phyloP scores from a whole-genome alignment of 306 rosid species.

The Fragaria vesca region DNA sequence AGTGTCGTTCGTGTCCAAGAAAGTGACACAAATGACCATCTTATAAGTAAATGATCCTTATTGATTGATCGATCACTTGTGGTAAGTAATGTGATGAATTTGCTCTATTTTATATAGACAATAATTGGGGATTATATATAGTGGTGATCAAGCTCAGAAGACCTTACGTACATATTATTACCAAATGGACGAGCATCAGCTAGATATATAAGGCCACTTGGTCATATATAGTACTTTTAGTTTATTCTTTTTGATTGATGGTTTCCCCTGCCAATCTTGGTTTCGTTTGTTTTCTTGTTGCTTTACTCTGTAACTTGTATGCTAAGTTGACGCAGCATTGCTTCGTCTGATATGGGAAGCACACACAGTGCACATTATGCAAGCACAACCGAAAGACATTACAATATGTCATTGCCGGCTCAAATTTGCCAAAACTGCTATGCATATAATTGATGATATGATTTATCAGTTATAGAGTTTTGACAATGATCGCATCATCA shows the following conservation, averaged over 20 bases:
- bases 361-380: slow-evolving; percentile 5
- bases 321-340: slow-evolving; percentile 39
- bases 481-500: background rate
- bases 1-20: too few species aligned
- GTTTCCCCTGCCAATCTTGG: background rate
- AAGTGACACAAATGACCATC: too few species aligned
- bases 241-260: too few species aligned
- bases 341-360: slow-evolving; percentile 18
- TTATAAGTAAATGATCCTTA: background rate
- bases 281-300: background rate
- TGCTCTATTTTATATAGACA: too few species aligned
- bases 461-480: too few species aligned
- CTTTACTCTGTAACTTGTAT: slow-evolving; percentile 11
- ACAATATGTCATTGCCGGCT: background rate
- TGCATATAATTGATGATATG: background rate
- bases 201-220: too few species aligned
- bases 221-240: too few species aligned
- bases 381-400: background rate
- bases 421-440: background rate
- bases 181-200: too few species aligned
- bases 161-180: too few species aligned
- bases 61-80: background rate
- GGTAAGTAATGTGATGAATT: too few species aligned
- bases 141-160: too few species aligned
- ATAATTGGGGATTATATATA: too few species aligned